phyloP scores from a whole-genome alignment of 257 asterid species.

The Fraxinus quadrangulata region DNA sequence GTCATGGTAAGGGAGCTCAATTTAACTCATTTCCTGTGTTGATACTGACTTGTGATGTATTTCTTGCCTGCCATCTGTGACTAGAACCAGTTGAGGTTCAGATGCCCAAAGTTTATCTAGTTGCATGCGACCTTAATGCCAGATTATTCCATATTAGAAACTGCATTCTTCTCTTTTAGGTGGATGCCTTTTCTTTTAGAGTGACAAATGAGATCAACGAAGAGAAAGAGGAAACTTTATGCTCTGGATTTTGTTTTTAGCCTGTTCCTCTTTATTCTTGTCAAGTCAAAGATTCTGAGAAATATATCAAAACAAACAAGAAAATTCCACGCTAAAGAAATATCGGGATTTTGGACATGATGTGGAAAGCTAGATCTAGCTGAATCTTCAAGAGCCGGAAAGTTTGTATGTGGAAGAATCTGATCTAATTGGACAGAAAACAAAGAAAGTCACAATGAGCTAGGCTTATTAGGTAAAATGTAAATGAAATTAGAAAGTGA shows the following conservation, averaged over 20 bases:
- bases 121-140: background rate
- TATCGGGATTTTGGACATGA: background rate
- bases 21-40: background rate
- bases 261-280: background rate
- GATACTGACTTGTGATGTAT: background rate
- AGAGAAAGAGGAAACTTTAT: background rate
- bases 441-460: background rate
- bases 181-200: background rate
- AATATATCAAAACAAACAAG: background rate
- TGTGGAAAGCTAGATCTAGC: background rate
- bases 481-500: background rate
- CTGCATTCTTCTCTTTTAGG: background rate
- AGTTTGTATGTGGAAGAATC: background rate
- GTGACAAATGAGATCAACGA: background rate
- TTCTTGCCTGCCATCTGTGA: background rate
- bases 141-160: background rate
- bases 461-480: background rate
- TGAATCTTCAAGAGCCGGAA: background rate
- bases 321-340: background rate
- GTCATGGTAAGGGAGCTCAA: background rate
- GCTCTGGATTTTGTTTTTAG: background rate
- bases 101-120: background rate
- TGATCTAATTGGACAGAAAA: background rate
- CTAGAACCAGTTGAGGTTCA: background rate
- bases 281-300: background rate